Percentiles rank a stretch among this genome's conserved stretches.
Evolutionary conservation across 352 stramenopile species (phyloP).

Genomic region (Phytophthora constricta): DNA sequence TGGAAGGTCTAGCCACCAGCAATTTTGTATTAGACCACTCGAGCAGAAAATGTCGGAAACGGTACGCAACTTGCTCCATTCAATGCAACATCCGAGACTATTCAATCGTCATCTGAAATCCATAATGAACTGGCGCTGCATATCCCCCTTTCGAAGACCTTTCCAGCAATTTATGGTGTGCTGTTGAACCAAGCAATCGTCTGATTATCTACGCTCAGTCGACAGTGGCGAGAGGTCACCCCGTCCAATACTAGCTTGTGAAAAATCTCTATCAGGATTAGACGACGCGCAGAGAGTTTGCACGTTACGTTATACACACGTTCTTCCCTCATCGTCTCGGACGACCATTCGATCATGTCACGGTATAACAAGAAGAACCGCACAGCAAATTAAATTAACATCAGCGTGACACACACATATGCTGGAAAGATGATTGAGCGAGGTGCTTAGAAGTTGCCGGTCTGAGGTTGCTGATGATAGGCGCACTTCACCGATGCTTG

Average conservation of each 20-base stretch:
- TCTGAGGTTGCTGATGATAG: too few relatives aligned
- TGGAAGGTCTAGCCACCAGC: slow-evolving; percentile 10
- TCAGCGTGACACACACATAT: too few relatives aligned
- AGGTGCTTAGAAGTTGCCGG: too few relatives aligned
- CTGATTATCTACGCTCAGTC: slow-evolving; percentile 33
- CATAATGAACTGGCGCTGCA: slow-evolving; percentile 29
- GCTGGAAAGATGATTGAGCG: too few relatives aligned
- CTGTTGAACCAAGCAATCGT: slow-evolving; percentile 20
- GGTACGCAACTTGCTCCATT: background rate
- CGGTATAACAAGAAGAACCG: too few relatives aligned
- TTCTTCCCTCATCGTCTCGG: too few relatives aligned
- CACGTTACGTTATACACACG: too few relatives aligned
- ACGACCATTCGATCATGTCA: too few relatives aligned
- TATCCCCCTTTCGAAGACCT: slow-evolving; percentile 39
- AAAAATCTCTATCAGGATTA: slow-evolving; percentile 25
- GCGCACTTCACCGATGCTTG: too few relatives aligned
- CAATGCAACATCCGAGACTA: slow-evolving; percentile 23
- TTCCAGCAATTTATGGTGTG: slow-evolving; percentile 41
- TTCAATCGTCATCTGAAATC: slow-evolving; percentile 36
- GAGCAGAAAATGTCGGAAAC: background rate
- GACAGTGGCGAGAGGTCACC: slow-evolving; percentile 27
- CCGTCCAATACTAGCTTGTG: slow-evolving; percentile 36
- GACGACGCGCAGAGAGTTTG: too few relatives aligned
- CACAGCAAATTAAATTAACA: too few relatives aligned
- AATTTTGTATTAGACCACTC: slow-evolving; percentile 13